phyloP scores from a whole-genome alignment of 2,329 filamentous ascomycete genomes.

The Pyrenophora graminea region DNA sequence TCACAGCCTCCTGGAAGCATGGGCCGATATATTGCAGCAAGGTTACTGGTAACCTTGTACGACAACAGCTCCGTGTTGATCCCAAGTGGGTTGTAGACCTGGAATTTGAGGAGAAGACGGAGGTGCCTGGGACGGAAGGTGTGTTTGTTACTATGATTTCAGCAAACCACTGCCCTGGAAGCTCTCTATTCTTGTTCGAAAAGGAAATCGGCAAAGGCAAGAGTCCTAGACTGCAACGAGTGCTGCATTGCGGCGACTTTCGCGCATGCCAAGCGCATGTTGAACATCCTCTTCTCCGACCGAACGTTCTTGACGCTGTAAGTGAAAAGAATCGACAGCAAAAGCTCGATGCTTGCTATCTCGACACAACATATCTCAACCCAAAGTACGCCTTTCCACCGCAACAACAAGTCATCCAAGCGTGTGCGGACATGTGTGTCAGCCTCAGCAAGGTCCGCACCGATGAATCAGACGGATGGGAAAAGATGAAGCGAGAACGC shows the following conservation, averaged over 20 bases:
- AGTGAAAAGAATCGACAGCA: constrained; percentile 77
- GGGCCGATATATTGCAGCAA: constrained; percentile 96
- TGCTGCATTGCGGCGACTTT: constrained; percentile 96
- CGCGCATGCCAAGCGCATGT: constrained; percentile 85
- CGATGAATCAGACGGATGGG: constrained; percentile 61
- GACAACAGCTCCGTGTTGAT: constrained; percentile 82
- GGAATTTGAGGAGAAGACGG: constrained; percentile 78
- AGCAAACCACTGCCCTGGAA: constrained; percentile 95
- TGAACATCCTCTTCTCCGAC: constrained; percentile 77
- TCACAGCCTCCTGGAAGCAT: constrained; percentile 86
- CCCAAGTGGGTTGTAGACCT: constrained; percentile 82
- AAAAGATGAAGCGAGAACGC: constrained; percentile 59
- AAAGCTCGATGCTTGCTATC: constrained; percentile 91
- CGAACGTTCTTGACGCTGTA: constrained; percentile 71
- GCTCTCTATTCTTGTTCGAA: constrained; percentile 90
- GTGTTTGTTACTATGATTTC: constrained; percentile 92
- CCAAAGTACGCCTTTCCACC: constrained; percentile 93
- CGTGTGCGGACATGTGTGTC: constrained; percentile 87
- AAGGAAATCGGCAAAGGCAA: constrained; percentile 68
- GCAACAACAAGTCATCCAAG: constrained; percentile 82
- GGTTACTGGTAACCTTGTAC: constrained; percentile 87
- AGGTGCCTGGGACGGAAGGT: constrained; percentile 80
- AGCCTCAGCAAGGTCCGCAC: constrained; percentile 69
- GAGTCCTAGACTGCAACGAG: constrained; percentile 69
- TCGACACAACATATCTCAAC: constrained; percentile 96